phyloP scores from a whole-genome alignment of 1,284 basidiomycete species.

The Fomitopsis schrenkii region DNA sequence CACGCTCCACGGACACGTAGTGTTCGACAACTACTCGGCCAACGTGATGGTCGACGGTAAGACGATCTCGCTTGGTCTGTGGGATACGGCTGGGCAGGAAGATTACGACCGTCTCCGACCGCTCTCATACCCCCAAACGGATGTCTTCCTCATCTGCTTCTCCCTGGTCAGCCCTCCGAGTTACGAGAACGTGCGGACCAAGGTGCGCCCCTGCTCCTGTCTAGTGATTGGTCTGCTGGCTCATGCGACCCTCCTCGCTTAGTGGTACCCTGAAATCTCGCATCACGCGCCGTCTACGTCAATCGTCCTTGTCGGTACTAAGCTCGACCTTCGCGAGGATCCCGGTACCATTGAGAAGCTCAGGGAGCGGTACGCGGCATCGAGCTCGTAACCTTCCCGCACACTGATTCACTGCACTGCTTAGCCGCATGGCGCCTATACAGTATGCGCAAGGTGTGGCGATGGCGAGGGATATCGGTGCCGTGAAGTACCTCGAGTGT shows the following conservation, averaged over 20 bases:
- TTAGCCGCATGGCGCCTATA: slow-evolving; percentile 91
- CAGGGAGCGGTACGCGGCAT: slow-evolving; percentile 70
- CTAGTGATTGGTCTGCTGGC: slow-evolving; percentile 6
- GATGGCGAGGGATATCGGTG: slow-evolving; percentile 93
- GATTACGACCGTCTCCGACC: slow-evolving; percentile 98
- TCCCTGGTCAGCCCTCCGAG: slow-evolving; percentile 95
- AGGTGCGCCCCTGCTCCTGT: slow-evolving; percentile 48
- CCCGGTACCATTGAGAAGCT: slow-evolving; percentile 88
- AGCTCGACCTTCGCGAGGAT: slow-evolving; percentile 97
- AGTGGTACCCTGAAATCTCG: slow-evolving; percentile 97
- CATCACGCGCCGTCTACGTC: slow-evolving; percentile 96
- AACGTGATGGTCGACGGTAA: slow-evolving; percentile 99
- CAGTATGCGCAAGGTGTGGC: slow-evolving; percentile 86
- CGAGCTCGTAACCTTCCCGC: not conserved
- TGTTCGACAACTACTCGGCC: slow-evolving; percentile 94
- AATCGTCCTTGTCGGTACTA: slow-evolving; percentile 95
- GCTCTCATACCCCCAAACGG: slow-evolving; percentile 97
- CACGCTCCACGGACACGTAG: slow-evolving; percentile 31
- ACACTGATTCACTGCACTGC: not conserved
- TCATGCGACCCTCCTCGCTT: slow-evolving; percentile 6
- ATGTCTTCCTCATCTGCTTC: slow-evolving; percentile 99
- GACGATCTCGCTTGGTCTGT: slow-evolving; percentile 95
- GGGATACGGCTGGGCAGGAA: slow-evolving; percentile 99
- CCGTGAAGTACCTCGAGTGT: slow-evolving; percentile 96
- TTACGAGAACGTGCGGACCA: slow-evolving; percentile 98